Conservation (phyloP, 176 grass and related monocot species). For the Secale cereale region DNA sequence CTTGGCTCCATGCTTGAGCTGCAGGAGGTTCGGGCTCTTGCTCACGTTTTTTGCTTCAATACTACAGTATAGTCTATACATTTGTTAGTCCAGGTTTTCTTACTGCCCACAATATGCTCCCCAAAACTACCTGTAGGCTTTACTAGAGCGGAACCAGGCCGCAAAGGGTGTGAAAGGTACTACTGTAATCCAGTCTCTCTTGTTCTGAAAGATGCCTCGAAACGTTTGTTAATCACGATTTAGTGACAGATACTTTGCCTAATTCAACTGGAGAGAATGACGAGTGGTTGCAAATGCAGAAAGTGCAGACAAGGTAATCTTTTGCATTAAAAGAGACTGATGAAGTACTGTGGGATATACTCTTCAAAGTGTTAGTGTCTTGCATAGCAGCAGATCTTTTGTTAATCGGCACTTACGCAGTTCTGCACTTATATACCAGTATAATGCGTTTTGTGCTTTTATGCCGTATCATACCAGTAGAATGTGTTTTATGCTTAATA, state of each 20-base stretch:
- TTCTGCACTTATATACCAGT: background rate
- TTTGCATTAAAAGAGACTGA: background rate
- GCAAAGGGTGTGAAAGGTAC: slow-evolving; percentile 24
- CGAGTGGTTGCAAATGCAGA: slow-evolving; percentile 61
- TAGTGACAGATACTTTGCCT: slow-evolving; percentile 30
- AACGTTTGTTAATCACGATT: slow-evolving; percentile 3
- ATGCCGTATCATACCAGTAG: background rate
- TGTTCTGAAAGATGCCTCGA: background rate
- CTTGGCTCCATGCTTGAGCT: slow-evolving; percentile 63
- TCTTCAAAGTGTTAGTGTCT: background rate
- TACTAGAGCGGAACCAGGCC: slow-evolving; percentile 69
- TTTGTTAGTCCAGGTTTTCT: background rate
- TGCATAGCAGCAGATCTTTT: background rate
- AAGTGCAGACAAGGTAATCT: slow-evolving; percentile 55
- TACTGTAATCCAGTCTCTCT: background rate
- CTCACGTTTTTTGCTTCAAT: background rate
- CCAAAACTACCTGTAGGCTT: slow-evolving; percentile 51
- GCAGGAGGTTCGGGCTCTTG: slow-evolving; percentile 63
- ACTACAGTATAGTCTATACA: background rate
- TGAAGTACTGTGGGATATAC: background rate
- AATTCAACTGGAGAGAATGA: slow-evolving; percentile 36
- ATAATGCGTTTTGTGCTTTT: background rate
- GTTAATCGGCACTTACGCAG: background rate
- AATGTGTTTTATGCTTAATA: background rate
- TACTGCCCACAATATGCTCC: background rate